Percentiles rank a stretch among this genome's conserved stretches.
Evolutionary conservation across 768 basidiomycete species (phyloP).

Genomic region (Tricholoma sp.): DNA sequence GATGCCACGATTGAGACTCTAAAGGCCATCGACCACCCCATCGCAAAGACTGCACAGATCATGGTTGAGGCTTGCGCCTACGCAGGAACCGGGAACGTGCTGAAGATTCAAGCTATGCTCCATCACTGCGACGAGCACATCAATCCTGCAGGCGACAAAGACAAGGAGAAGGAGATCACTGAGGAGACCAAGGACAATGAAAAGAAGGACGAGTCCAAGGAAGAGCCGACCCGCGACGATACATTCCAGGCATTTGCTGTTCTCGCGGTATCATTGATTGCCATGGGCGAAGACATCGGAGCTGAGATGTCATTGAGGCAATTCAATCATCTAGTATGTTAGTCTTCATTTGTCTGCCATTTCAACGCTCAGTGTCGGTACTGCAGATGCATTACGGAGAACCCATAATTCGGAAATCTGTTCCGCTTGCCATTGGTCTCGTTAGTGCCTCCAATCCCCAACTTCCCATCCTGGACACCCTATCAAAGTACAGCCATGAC

Average conservation of each 20-base stretch:
- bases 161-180: conserved; percentile 40
- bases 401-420: conserved; percentile 82
- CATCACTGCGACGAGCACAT: conserved; percentile 94
- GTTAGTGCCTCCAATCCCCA: conserved; percentile 95
- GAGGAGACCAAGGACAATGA: conserved; percentile 44
- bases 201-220: conserved; percentile 47
- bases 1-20: conserved; percentile 93
- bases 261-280: conserved; percentile 87
- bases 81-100: conserved; percentile 92
- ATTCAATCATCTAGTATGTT: conserved; percentile 89
- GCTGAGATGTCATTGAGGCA: conserved; percentile 97
- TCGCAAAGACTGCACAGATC: conserved; percentile 86
- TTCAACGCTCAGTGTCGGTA: neutral
- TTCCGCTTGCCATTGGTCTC: conserved; percentile 93
- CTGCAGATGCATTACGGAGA: conserved; percentile 97
- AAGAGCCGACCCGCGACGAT: conserved; percentile 50
- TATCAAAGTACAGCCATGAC: conserved; percentile 99
- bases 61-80: conserved; percentile 92
- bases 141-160: conserved; percentile 39
- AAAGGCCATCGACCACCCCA: conserved; percentile 89
- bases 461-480: conserved; percentile 89
- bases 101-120: conserved; percentile 88
- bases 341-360: neutral
- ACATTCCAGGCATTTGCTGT: conserved; percentile 91
- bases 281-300: conserved; percentile 98